A percentile compares a stretch with the other conserved stretches of the same genome.
phyloP scores from a whole-genome alignment of 768 basidiomycete genomes.

The Macrocybe gigantea region DNA sequence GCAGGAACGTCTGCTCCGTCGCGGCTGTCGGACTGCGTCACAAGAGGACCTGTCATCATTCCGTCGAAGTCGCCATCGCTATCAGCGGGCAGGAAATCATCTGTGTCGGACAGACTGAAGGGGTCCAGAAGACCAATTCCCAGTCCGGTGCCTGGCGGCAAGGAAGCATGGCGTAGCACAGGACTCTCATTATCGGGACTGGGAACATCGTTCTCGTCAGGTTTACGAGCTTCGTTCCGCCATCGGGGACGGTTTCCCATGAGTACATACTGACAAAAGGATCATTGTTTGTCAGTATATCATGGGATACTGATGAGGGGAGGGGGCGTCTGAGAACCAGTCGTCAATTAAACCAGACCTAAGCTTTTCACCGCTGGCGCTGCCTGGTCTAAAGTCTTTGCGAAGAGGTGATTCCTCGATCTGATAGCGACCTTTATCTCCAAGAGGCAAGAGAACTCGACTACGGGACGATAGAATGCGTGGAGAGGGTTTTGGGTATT shows the following conservation, averaged over 20 bases:
- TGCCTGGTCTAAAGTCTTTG: conserved; percentile 18
- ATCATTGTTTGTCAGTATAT: conserved; percentile 24
- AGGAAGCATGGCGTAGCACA: conserved; percentile 35
- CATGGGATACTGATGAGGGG: conserved; percentile 14
- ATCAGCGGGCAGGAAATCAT: conserved; percentile 14
- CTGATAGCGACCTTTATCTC: conserved; percentile 23
- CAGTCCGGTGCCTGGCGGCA: conserved; percentile 33
- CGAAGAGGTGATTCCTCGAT: conserved; percentile 45
- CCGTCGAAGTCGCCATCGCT: conserved; percentile 28
- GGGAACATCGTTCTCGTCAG: conserved; percentile 10
- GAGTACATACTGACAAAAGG: conserved; percentile 44
- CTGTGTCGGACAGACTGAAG: conserved; percentile 37
- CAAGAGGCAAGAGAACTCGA: conserved; percentile 9
- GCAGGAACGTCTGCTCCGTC: conserved; percentile 17
- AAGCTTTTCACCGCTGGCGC: conserved; percentile 20
- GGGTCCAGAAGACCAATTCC: conserved; percentile 53
- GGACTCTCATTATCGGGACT: conserved; percentile 46
- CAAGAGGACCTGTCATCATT: conserved; percentile 21
- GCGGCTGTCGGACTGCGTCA: conserved; percentile 1
- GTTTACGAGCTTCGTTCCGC: no score
- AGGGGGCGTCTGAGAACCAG: conserved; percentile 33
- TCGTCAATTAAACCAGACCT: conserved; percentile 33
- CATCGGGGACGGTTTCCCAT: conserved; percentile 21
- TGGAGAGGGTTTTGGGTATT: conserved; percentile 26
- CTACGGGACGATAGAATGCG: no score